A percentile compares a stretch with the other conserved stretches of the same genome.
These are phyloP conservation scores for Macadamia tetraphylla DNA, from an alignment of 164 flowering plant genomes.

Conservation along the genomic window DNA sequence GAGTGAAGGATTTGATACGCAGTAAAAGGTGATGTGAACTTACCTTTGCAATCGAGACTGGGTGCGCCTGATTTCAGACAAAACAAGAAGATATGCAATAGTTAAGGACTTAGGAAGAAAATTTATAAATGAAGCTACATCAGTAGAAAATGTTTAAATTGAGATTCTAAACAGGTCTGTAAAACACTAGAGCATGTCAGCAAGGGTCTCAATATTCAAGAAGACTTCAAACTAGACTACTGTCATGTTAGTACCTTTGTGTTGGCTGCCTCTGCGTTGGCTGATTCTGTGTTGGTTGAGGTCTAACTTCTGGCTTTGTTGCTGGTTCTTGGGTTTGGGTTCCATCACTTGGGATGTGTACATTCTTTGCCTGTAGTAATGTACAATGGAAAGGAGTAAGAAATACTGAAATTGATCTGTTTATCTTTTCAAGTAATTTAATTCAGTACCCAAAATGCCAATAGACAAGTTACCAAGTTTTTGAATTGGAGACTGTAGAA, in stretches of 20 bases:
- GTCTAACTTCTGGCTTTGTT: slow-evolving; percentile 18
- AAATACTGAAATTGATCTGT: neutral
- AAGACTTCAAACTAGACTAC: neutral
- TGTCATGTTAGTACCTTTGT: slow-evolving; percentile 7
- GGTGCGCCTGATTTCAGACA: slow-evolving; percentile 16
- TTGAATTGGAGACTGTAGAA: slow-evolving; percentile 76
- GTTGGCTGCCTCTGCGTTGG: slow-evolving; percentile 15
- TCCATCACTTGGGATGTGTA: slow-evolving; percentile 31
- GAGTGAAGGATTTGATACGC: neutral
- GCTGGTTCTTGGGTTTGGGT: slow-evolving; percentile 14
- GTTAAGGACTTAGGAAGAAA: neutral
- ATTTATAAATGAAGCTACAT: no score
- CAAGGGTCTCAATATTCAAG: no score
- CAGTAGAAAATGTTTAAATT: no score
- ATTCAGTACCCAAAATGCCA: neutral
- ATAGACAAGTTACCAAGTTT: slow-evolving; percentile 47
- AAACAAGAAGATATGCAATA: neutral
- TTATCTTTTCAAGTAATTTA: neutral
- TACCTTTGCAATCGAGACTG: slow-evolving; percentile 22
- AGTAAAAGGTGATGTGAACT: neutral
- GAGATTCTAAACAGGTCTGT: no score
- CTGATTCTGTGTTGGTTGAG: slow-evolving; percentile 22
- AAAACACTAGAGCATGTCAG: no score
- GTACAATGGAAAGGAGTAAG: neutral
- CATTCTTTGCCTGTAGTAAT: slow-evolving; percentile 41